These are phyloP conservation scores for Penicillium brasilianum DNA, from an alignment of 2,329 filamentous ascomycete genomes.

Conservation along the genomic window DNA sequence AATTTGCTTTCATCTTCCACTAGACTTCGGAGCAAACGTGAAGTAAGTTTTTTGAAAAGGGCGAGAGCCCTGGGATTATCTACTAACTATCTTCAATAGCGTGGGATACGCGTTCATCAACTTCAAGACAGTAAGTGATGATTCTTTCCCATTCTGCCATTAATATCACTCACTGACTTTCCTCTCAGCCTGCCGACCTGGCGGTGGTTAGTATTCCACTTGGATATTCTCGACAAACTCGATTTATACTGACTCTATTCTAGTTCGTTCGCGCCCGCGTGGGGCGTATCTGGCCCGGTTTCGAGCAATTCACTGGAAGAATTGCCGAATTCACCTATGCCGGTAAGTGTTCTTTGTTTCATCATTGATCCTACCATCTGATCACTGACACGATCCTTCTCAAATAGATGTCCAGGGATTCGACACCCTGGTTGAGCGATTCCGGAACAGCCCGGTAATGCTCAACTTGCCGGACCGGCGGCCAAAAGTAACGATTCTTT, in stretches of 20 bases:
- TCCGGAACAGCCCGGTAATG: conserved; percentile 97
- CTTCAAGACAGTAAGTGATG: conserved; percentile 72
- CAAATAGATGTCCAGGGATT: conserved; percentile 81
- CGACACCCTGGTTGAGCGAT: conserved; percentile 90
- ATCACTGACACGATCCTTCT: conserved; percentile 32
- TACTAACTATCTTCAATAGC: conserved; percentile 52
- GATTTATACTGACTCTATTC: conserved; percentile 14
- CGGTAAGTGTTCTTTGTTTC: conserved; percentile 61
- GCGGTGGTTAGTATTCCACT: conserved; percentile 62
- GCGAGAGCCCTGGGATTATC: background rate
- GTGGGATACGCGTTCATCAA: conserved; percentile 98
- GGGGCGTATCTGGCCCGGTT: conserved; percentile 78
- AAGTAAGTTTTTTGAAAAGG: conserved; percentile 62
- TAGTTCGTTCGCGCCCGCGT: conserved; percentile 74
- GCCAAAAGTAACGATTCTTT: conserved; percentile 68
- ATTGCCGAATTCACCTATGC: conserved; percentile 91
- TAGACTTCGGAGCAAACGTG: conserved; percentile 81
- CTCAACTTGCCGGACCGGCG: conserved; percentile 76
- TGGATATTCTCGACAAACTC: conserved; percentile 5
- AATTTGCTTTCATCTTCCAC: background rate
- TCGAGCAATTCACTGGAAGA: conserved; percentile 72
- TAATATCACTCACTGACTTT: conserved; percentile 44
- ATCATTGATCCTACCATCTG: background rate
- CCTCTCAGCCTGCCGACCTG: conserved; percentile 69
- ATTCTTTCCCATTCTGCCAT: background rate